Evolutionary conservation across 2,329 filamentous ascomycete species (phyloP), one percentile per base, ranked within the genome.

Genomic region (Monilinia aucupariae): DNA sequence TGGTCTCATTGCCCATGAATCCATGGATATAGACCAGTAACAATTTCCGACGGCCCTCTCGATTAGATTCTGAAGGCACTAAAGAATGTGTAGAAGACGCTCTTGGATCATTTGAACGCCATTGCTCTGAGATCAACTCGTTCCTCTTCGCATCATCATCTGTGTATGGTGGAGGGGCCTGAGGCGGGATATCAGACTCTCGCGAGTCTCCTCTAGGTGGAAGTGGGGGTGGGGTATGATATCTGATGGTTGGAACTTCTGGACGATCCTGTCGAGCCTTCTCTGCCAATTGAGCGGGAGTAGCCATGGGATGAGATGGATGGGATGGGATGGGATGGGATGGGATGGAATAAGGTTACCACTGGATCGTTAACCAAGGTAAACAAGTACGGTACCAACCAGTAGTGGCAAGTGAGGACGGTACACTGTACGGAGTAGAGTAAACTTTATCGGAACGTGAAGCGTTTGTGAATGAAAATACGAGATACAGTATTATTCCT

Each of bases 11-110:
- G 59, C 92, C 92, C 81, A 94, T 88, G 76, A 96, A 96, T 65
- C 92, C 92, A 77, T 96, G 92, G 62, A 96, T 86, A 73, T 92
- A 96, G 60, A 96, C 79, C 27, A 96, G 74, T 1, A 97, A 81
- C 30, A 97, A 79, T 32, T 80, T 65, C 65, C 84, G 80, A 51
- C 79, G 78, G 68, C 71, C 71, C 65, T 70, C 68, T 55, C 70
- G 66, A 10, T 58, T 65, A 22, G 71, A 68, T 53, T 73, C 71
- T 10, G 68, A 69, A 20, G 72, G 73, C 12, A 70, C 68, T 51
- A 74, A 56, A 45, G 73, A 74, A 43, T 73, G 71, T 27, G 71
- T 73, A 6, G 73, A 74, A 25, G 71, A 73, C 6, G 71, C 70
- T 68, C 71, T 67, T 41, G 73, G 73, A 65, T 74, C 73, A 39